Evolutionary conservation across 768 basidiomycete genomes (phyloP), one percentile per base, ranked within the genome.

Genomic region (Amanita muscaria): DNA sequence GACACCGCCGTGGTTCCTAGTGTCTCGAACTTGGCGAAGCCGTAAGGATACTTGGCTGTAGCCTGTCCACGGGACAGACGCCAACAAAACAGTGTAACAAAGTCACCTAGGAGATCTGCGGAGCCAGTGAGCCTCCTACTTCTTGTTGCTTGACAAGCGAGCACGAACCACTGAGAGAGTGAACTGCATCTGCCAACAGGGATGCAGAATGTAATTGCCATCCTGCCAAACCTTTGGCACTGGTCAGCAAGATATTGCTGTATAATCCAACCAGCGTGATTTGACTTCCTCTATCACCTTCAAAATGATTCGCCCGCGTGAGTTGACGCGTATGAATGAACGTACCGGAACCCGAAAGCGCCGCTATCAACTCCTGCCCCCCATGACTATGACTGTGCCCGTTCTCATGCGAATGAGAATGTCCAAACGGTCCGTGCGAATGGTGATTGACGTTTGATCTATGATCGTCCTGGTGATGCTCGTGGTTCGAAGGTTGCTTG

Each of bases 1-100:
- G 91, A 88, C 37, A 96, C 83, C 29, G 85, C 78, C 2, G 88
- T 78, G n/a, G 93, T 94, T 37, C 94, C 94, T 18, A 97, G 69
- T 4, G 91, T 92, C 64, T 99, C 94, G 53, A 91, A 94, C 64
- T 98, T 97, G 51, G 85, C 85, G 55, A 88, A 86, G 12, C 90
- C 88, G 50, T 83, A 92, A 1, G 91, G 91, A 59, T 90, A 97
- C 51, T 64, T 67, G 50, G 68, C 73, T 7, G 86, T 83, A 8
- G 92, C 86, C n/a, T 84, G 77, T 57, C 76, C 77, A 40, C 90
- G 75, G 1, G 88, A 90, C 27, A 91, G 68, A 40, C 79, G 79
- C 87, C 89, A 96, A 58, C 82, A 87, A 51, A 86, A 81, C 8
- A 98, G 72, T 3, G 88, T 91, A 44, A 93, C 89, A 57, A 93